Evolutionary conservation across 2,329 filamentous ascomycete genomes (phyloP).

Genomic region (Nothomitra cinnamomea): DNA sequence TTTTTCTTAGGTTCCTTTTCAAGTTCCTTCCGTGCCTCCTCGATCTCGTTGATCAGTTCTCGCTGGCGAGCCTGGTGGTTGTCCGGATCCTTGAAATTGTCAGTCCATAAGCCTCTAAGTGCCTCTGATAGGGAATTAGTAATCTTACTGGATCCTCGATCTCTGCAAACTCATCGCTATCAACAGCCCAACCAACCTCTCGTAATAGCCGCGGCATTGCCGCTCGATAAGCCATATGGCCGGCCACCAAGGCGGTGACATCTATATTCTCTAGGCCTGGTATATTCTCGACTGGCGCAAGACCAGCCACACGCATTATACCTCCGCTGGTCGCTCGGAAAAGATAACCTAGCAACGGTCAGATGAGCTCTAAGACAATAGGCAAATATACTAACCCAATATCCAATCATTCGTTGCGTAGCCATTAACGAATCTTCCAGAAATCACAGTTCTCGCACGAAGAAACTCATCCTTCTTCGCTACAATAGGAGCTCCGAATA

Average conservation of each 20-base stretch:
- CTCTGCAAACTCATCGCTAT: slow-evolving; percentile 86
- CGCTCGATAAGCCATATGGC: slow-evolving; percentile 91
- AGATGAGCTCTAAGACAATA: neutral
- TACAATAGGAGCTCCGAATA: slow-evolving; percentile 85
- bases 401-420: slow-evolving; percentile 97
- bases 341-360: slow-evolving; percentile 43
- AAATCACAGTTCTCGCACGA: slow-evolving; percentile 63
- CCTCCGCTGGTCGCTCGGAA: slow-evolving; percentile 90
- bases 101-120: neutral
- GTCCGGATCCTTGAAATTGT: slow-evolving; percentile 48
- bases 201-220: slow-evolving; percentile 80
- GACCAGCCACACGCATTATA: slow-evolving; percentile 72
- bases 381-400: slow-evolving; percentile 33
- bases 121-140: neutral
- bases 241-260: slow-evolving; percentile 67
- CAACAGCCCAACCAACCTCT: slow-evolving; percentile 78
- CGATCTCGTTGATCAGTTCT: slow-evolving; percentile 90
- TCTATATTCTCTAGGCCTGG: slow-evolving; percentile 78
- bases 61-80: slow-evolving; percentile 76
- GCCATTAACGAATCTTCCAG: slow-evolving; percentile 87
- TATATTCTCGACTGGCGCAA: slow-evolving; percentile 59
- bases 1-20: slow-evolving; percentile 62
- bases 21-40: slow-evolving; percentile 75
- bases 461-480: slow-evolving; percentile 83
- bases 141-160: slow-evolving; percentile 63